phyloP scores from a whole-genome alignment of 2,329 filamentous ascomycete genomes.

The Gnomoniopsis smithogilvyi region DNA sequence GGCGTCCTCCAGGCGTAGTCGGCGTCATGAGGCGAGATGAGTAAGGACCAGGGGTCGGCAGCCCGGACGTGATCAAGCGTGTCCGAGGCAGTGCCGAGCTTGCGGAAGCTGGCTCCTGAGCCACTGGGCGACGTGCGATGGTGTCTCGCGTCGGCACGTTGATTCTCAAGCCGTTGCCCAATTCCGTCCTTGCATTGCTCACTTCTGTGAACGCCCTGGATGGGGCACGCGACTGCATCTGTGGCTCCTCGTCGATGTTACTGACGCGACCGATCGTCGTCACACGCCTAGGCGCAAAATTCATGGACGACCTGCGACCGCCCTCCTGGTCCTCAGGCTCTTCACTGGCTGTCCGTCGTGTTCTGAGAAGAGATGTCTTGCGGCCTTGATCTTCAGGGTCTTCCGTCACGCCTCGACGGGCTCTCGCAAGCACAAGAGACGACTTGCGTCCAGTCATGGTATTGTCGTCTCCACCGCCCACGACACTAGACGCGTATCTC shows the following conservation, averaged over 20 bases:
- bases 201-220: conserved; percentile 59
- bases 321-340: conserved; percentile 43
- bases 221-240: conserved; percentile 49
- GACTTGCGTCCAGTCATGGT: conserved; percentile 45
- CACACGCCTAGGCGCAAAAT: conserved; percentile 43
- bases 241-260: conserved; percentile 47
- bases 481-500: conserved; percentile 29
- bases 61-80: conserved; percentile 46
- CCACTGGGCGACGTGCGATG: conserved; percentile 7
- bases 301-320: conserved; percentile 37
- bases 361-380: conserved; percentile 45
- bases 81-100: conserved; percentile 51
- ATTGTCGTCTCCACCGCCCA: conserved; percentile 35
- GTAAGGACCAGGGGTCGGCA: conserved; percentile 26
- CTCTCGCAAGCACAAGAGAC: conserved; percentile 41
- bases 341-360: conserved; percentile 43
- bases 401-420: conserved; percentile 46
- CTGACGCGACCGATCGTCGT: conserved; percentile 26
- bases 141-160: conserved; percentile 31
- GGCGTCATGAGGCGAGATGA: conserved; percentile 40
- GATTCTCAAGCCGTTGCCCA: conserved; percentile 36
- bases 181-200: conserved; percentile 29
- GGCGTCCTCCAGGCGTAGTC: conserved; percentile 37
- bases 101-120: conserved; percentile 33
- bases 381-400: conserved; percentile 42